These are phyloP conservation scores for Lathyrus tuberosus DNA, from an alignment of 306 rosid species.

Conservation along the genomic window DNA sequence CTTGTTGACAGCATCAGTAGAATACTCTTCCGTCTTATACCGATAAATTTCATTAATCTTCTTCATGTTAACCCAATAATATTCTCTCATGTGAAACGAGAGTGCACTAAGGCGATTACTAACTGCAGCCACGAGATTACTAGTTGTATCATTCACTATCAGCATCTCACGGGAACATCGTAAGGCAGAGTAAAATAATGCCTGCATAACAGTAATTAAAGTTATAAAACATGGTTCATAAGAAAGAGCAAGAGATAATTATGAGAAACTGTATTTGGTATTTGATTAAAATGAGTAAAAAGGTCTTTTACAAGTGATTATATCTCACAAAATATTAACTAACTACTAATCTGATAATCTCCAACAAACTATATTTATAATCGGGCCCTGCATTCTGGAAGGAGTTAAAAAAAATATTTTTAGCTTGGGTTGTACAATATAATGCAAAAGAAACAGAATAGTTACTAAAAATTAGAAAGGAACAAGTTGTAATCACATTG, in stretches of 20 bases:
- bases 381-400: not conserved
- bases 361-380: not conserved
- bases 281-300: not conserved
- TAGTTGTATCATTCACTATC: slow-evolving; percentile 72
- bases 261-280: not conserved
- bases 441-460: not conserved
- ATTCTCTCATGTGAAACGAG: slow-evolving; percentile 86
- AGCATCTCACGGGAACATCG: slow-evolving; percentile 87
- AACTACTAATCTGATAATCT: not conserved
- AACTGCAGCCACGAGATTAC: slow-evolving; percentile 73
- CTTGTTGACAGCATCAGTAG: slow-evolving; percentile 86
- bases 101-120: slow-evolving; percentile 88
- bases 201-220: slow-evolving; percentile 46
- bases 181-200: slow-evolving; percentile 83
- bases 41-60: slow-evolving; percentile 95
- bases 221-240: not conserved
- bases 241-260: not conserved
- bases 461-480: not conserved
- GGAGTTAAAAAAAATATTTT: not conserved
- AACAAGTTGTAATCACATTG: not conserved
- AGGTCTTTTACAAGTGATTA: not conserved
- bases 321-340: not conserved
- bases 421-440: not conserved
- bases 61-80: slow-evolving; percentile 85
- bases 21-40: slow-evolving; percentile 90